Evolutionary conservation across 1,284 basidiomycete genomes (phyloP), one percentile per base, ranked within the genome.

Genomic region (Gymnopus androsaceus): DNA sequence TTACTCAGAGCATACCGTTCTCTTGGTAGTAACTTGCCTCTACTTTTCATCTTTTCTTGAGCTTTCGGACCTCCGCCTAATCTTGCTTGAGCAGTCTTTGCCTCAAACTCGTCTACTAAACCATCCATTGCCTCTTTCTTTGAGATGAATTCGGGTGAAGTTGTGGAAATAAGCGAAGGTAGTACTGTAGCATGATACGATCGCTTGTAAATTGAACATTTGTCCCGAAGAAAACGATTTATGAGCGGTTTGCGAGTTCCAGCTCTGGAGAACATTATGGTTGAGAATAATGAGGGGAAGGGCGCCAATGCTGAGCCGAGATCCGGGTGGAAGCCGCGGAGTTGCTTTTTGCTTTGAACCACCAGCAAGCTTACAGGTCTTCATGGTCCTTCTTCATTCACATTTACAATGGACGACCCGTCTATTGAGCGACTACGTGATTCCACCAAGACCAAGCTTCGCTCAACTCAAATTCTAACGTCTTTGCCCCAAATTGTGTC

Each of bases 1-100:
- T 38, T 25, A 40, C 27, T 37, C 30, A 51, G 44, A 36, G 66
- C 72, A 54, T 54, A 94, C 92, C 93, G 79, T 75, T 95, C 92
- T 64, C 94, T 79, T 30, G 91, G 91, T n/a, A 94, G 73, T 67
- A 87, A 84, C 79, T 96, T 96, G 7, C 91, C 91, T 64, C 85
- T 87, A 57, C 80, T 85, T 63, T 81, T 77, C 83, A 94, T 90
- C 55, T 88, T 82, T 65, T 91, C 87, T 48, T 85, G 80, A 36
- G 91, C 90, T 69, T 88, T 91, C 41, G 75, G 54, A 36, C 85
- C 81, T 59, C 88, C 83, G 25, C 89, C 90, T 47, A 77, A 72
- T 61, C 87, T 78, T 51, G 81, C 83, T 11, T 71, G 67, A 0
- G 81, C 77, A 51, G 83, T 71, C 67, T 83, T 89, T 6, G 69